A percentile compares a stretch with the other conserved stretches of the same genome.
These are phyloP conservation scores for Pterulicium gracile DNA, from an alignment of 1,284 basidiomycete species.

Conservation along the genomic window DNA sequence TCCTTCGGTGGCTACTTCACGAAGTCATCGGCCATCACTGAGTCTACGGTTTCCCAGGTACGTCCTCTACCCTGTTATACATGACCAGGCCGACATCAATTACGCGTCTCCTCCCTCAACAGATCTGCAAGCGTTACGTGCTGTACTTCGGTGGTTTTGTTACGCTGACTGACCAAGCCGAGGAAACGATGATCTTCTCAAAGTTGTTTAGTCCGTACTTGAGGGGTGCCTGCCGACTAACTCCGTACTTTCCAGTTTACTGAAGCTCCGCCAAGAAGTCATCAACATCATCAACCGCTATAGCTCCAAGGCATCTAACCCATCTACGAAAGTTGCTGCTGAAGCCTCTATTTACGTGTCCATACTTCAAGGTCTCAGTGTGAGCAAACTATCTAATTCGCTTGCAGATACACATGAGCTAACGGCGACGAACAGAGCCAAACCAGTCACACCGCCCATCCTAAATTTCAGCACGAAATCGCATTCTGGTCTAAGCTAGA, in stretches of 20 bases:
- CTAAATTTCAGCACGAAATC: constrained; percentile 48
- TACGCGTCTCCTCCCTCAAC: constrained; percentile 15
- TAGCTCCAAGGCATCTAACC: constrained; percentile 56
- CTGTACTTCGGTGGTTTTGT: constrained; percentile 74
- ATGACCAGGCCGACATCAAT: constrained; percentile 2
- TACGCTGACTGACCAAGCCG: constrained; percentile 68
- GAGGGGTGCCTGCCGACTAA: not conserved
- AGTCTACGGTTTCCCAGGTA: constrained; percentile 53
- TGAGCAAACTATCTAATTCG: no score
- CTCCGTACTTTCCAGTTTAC: constrained; percentile 38
- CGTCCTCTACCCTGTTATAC: constrained; percentile 16
- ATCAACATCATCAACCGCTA: constrained; percentile 69
- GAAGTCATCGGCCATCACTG: constrained; percentile 54
- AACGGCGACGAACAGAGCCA: constrained; percentile 27
- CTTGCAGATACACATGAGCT: no score
- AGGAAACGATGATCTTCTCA: constrained; percentile 91
- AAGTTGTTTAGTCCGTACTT: constrained; percentile 44
- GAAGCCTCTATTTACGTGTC: constrained; percentile 67
- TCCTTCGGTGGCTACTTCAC: constrained; percentile 55
- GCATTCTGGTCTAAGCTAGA: constrained; percentile 48
- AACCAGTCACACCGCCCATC: constrained; percentile 38
- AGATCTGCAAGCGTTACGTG: constrained; percentile 60
- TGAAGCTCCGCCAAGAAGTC: constrained; percentile 82
- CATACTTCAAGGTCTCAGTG: constrained; percentile 69
- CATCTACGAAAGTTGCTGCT: constrained; percentile 53